Evolutionary conservation across 768 basidiomycete genomes (phyloP).

Genomic region (Tylopilus balloui): DNA sequence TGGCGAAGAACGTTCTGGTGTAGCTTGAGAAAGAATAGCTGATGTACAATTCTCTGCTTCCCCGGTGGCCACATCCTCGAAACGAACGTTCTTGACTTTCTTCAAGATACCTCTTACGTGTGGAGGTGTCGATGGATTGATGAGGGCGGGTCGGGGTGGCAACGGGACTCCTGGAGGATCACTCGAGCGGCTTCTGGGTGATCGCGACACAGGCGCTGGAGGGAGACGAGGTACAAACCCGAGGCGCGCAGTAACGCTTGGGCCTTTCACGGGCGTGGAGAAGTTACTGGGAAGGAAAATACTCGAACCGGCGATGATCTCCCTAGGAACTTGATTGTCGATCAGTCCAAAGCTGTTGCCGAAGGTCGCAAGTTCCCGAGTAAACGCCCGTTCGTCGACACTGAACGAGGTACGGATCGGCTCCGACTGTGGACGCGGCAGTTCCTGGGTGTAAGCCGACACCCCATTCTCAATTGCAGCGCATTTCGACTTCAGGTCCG

Average conservation of each 20-base stretch:
- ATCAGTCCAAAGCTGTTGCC: slow-evolving; percentile 15
- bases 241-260: background rate
- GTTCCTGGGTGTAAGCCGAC: slow-evolving; percentile 11
- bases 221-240: background rate
- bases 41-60: slow-evolving; percentile 1
- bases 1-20: slow-evolving; percentile 9
- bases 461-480: slow-evolving; percentile 23
- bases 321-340: slow-evolving; percentile 1
- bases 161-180: slow-evolving; percentile 21
- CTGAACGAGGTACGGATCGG: slow-evolving; percentile 9
- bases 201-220: slow-evolving; percentile 1
- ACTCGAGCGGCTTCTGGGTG: slow-evolving; percentile 3
- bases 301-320: slow-evolving; percentile 3
- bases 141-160: slow-evolving; percentile 21
- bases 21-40: background rate
- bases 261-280: slow-evolving; percentile 10
- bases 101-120: slow-evolving; percentile 37
- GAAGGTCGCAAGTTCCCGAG: slow-evolving; percentile 29
- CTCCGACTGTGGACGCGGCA: background rate
- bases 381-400: slow-evolving; percentile 37
- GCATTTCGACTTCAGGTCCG: slow-evolving; percentile 31
- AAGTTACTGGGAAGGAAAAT: slow-evolving; percentile 11
- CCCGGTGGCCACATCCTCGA: slow-evolving; percentile 22
- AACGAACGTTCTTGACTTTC: slow-evolving; percentile 38
- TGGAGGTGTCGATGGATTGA: slow-evolving; percentile 26